phyloP scores from a whole-genome alignment of 805 yeast genomes.

The Myxozyma vanderwaltii region DNA sequence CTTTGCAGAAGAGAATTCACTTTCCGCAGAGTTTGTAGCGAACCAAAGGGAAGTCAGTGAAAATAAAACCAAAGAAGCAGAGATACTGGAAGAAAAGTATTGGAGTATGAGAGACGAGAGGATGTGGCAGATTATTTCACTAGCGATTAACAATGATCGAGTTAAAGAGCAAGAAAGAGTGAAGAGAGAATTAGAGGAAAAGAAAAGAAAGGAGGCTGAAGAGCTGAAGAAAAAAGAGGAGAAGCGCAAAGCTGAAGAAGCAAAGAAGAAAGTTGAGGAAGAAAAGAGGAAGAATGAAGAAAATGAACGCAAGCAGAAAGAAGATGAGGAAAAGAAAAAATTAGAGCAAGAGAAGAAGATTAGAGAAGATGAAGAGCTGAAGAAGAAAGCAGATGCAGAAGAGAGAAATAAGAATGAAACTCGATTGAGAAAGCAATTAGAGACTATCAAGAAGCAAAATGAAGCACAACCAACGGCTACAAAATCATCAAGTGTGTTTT shows the following conservation, averaged over 20 bases:
- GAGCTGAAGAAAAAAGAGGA: slow-evolving; percentile 30
- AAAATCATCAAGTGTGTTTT: background rate
- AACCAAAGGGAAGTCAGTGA: slow-evolving; percentile 7
- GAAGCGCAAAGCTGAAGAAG: slow-evolving; percentile 33
- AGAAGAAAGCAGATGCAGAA: background rate
- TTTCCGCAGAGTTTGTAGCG: slow-evolving; percentile 6
- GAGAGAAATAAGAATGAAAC: background rate
- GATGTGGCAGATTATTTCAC: slow-evolving; percentile 18
- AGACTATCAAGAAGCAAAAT: background rate
- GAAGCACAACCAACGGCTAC: background rate
- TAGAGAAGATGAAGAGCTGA: slow-evolving; percentile 6
- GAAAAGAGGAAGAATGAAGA: slow-evolving; percentile 35
- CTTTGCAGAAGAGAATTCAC: background rate
- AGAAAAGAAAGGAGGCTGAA: background rate
- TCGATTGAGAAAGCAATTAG: background rate
- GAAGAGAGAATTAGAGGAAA: slow-evolving; percentile 35
- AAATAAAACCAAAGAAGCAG: background rate
- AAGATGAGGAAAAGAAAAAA: slow-evolving; percentile 36
- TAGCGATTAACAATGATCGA: slow-evolving; percentile 15
- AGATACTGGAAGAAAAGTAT: slow-evolving; percentile 2
- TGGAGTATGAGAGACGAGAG: slow-evolving; percentile 4
- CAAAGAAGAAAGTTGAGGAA: slow-evolving; percentile 36
- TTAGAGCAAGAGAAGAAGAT: slow-evolving; percentile 24
- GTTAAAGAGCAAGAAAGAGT: slow-evolving; percentile 1
- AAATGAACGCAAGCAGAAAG: slow-evolving; percentile 36